A percentile compares a stretch with the other conserved stretches of the same genome.
Evolutionary conservation across 2,329 filamentous ascomycete genomes (phyloP).

Genomic region (Fusarium brevicatenulatum): DNA sequence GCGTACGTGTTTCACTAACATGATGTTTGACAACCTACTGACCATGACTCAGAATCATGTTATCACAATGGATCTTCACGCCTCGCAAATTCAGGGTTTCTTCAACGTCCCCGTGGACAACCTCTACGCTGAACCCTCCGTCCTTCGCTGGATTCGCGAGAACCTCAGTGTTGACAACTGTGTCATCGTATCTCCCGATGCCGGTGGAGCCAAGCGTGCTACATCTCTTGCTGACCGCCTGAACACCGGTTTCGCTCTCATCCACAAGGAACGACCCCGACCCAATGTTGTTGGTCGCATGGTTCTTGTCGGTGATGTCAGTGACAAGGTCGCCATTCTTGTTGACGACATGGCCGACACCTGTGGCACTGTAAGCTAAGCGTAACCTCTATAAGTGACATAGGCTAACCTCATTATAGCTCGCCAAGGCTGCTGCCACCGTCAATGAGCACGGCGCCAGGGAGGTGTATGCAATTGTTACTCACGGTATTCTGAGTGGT

Average conservation of each 20-base stretch:
- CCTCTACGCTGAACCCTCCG: constrained; percentile 92
- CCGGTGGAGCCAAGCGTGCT: constrained; percentile 92
- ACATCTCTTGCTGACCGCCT: constrained; percentile 93
- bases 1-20: constrained; percentile 52
- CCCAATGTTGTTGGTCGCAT: constrained; percentile 89
- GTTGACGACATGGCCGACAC: constrained; percentile 99
- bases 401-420: constrained; percentile 43
- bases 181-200: constrained; percentile 94
- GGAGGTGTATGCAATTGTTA: constrained; percentile 93
- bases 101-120: constrained; percentile 84
- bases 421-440: constrained; percentile 86
- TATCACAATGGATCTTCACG: constrained; percentile 96
- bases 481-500: constrained; percentile 89
- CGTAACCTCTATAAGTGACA: neutral
- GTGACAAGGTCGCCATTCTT: constrained; percentile 90
- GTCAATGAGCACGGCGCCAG: constrained; percentile 87
- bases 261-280: constrained; percentile 93
- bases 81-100: constrained; percentile 94
- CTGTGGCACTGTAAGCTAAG: constrained; percentile 74
- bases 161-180: constrained; percentile 84
- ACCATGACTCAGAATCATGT: constrained; percentile 58
- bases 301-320: constrained; percentile 93
- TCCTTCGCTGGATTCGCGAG: constrained; percentile 89
- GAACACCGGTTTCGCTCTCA: constrained; percentile 90
- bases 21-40: constrained; percentile 6